Percentiles rank a stretch among this genome's conserved stretches.
These are phyloP conservation scores for Halophytophthora batemanensis DNA, from an alignment of 352 stramenopile genomes.

Conservation along the genomic window DNA sequence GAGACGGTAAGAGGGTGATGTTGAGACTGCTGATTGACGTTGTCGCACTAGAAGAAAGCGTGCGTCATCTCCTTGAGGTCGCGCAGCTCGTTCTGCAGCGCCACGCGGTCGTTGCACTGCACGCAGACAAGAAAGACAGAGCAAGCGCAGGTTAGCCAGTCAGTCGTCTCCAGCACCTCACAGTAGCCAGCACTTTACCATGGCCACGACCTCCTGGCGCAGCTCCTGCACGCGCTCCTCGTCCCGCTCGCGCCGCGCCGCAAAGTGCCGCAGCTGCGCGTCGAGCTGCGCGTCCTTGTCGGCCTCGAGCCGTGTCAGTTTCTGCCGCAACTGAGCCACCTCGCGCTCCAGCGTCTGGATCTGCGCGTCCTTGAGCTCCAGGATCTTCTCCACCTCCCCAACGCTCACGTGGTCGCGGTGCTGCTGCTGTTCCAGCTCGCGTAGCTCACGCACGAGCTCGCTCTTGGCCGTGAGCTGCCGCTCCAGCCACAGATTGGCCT, in stretches of 20 bases:
- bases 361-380: slow-evolving; percentile 50
- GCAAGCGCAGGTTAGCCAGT: slow-evolving; percentile 3
- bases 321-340: slow-evolving; percentile 42
- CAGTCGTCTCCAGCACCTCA: neutral
- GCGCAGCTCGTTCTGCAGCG: slow-evolving; percentile 52
- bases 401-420: slow-evolving; percentile 31
- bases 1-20: no score
- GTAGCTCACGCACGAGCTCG: slow-evolving; percentile 47
- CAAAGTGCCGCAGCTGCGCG: slow-evolving; percentile 43
- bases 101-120: slow-evolving; percentile 55
- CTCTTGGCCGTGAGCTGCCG: slow-evolving; percentile 57
- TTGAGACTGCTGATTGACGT: neutral
- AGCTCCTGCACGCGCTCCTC: slow-evolving; percentile 49
- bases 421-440: slow-evolving; percentile 43
- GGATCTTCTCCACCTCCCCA: slow-evolving; percentile 37
- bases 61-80: slow-evolving; percentile 57
- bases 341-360: slow-evolving; percentile 61
- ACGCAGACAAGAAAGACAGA: slow-evolving; percentile 3
- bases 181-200: slow-evolving; percentile 31
- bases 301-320: slow-evolving; percentile 34
- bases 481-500: slow-evolving; percentile 60
- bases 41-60: slow-evolving; percentile 41
- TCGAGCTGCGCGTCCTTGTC: slow-evolving; percentile 64
- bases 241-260: slow-evolving; percentile 40
- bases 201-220: slow-evolving; percentile 48